A percentile compares a stretch with the other conserved stretches of the same genome.
These are phyloP conservation scores for Sungouiella blattae DNA, from an alignment of 805 yeast species.

Conservation along the genomic window DNA sequence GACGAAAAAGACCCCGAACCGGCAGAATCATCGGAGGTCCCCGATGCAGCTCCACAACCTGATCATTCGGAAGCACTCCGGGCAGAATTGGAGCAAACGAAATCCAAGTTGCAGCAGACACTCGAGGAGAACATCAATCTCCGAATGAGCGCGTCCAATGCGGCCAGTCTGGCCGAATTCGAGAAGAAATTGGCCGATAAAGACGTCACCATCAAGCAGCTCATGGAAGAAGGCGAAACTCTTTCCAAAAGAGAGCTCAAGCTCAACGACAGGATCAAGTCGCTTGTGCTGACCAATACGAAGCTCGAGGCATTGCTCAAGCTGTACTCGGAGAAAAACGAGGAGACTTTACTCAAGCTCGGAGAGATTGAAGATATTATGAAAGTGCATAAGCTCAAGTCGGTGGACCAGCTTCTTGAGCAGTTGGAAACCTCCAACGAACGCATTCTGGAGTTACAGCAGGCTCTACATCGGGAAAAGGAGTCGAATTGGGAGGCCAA, in stretches of 20 bases:
- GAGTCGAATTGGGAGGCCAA: constrained; percentile 23
- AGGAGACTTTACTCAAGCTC: constrained; percentile 26
- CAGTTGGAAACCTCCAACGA: constrained; percentile 13
- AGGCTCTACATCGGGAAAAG: constrained; percentile 16
- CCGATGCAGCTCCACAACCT: too few species aligned
- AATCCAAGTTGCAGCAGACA: neutral
- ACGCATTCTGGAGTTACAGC: constrained; percentile 13
- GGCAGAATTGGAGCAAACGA: neutral
- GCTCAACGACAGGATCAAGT: constrained; percentile 62
- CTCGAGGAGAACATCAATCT: constrained; percentile 2
- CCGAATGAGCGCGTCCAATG: neutral
- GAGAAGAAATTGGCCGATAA: constrained; percentile 39
- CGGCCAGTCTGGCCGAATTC: constrained; percentile 8
- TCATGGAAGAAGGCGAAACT: constrained; percentile 73
- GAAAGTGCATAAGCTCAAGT: constrained; percentile 23
- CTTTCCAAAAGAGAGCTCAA: constrained; percentile 69
- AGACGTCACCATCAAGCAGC: constrained; percentile 61
- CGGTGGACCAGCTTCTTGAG: constrained; percentile 26
- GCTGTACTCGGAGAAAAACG: constrained; percentile 28
- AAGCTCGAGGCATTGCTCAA: constrained; percentile 29
- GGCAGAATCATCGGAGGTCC: neutral
- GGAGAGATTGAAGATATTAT: constrained; percentile 39
- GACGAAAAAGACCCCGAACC: neutral
- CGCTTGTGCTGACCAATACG: constrained; percentile 39
- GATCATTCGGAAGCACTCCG: too few species aligned